These are phyloP conservation scores for Populus alba DNA, from an alignment of 345 rosid species.

Conservation along the genomic window DNA sequence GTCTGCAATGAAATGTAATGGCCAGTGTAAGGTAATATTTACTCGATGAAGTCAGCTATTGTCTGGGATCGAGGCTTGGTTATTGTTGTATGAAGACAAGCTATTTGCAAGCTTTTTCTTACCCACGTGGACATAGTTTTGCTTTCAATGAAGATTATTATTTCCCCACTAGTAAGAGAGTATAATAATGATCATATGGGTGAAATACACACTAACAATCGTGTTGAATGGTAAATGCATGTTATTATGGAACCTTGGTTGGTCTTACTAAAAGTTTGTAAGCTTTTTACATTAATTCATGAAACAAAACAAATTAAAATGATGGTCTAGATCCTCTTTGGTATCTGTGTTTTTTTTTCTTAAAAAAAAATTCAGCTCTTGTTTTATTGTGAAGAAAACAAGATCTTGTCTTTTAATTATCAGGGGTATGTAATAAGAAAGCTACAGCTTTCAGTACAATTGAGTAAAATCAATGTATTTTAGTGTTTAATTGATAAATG, in stretches of 20 bases:
- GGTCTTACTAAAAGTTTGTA: neutral
- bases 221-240: neutral
- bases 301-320: neutral
- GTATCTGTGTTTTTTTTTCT: neutral
- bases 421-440: neutral
- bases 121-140: neutral
- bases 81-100: neutral
- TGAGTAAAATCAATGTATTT: neutral
- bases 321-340: neutral
- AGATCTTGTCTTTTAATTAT: neutral
- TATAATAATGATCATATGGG: neutral
- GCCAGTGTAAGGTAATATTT: neutral
- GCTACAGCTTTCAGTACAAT: neutral
- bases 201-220: neutral
- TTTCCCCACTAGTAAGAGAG: neutral
- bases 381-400: neutral
- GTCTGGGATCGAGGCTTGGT: neutral
- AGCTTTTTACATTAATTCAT: neutral
- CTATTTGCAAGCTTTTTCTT: neutral
- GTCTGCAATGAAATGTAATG: neutral
- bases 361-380: neutral
- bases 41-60: neutral
- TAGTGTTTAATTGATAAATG: neutral
- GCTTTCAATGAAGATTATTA: neutral
- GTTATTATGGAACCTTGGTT: neutral